Evolutionary conservation across 2,329 filamentous ascomycete species (phyloP), one percentile per base, ranked within the genome.

Genomic region (Metarhizium robertsii): DNA sequence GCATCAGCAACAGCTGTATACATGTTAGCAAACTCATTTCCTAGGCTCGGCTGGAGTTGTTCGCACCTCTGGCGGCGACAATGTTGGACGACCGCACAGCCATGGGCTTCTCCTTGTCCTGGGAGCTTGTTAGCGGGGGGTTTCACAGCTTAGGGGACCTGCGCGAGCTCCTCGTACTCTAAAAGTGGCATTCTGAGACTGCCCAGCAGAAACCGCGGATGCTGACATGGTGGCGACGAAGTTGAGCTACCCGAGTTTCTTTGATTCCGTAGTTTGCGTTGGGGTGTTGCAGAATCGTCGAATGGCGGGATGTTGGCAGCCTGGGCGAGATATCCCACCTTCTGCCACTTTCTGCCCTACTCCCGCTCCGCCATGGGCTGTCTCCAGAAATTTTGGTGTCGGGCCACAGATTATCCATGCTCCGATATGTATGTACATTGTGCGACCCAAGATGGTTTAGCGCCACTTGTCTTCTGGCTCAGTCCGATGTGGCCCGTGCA

Each of bases 61-160:
- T 61, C 76, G 65, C 80, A 92, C 90, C 90, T 90, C 92, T 85
- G 66, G 94, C 94, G 65, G 94, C 94, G 68, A 96, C 88, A 74
- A 99, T 97, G 76, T 99, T 99, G 68, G 90, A 89, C 61, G 89
- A 92, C 65, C 94, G 88, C 62, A 99, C 94, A 62, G 94, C 94
- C 79, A 94, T 87, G 64, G 94, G 94, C 90, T 99, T 99, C 79
- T 96, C 94, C 84, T 96, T 99, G 70, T 86, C 83, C 84, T 86
- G 64, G 52, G 64, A 53, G 61, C 52, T 54, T 62, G 74, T 64
- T 74, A 70, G 66, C 66, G 67, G 66, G 66, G 64, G 71, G 71
- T 53, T 49, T 10, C 6, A 42, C 60, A 71, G 64, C 65, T 69
- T 61, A 45, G 56, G 55, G 50, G 55, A 48, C 54, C 52, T 51